Evolutionary conservation across 805 yeast genomes (phyloP).

Genomic region (Yarrowia sp.): DNA sequence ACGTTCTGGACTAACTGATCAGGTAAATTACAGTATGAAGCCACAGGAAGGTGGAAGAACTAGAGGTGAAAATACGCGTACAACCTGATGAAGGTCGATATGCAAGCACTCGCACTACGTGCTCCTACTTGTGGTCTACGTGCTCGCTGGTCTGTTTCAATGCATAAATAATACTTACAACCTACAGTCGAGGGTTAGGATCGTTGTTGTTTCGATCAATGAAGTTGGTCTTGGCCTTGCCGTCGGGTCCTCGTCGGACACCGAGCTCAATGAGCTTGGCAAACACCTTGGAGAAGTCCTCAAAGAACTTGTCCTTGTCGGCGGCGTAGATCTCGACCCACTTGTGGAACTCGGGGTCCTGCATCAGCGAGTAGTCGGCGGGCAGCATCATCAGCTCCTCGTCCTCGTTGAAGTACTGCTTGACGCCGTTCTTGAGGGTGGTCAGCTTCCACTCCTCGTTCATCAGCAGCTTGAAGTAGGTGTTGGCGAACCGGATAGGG

Average conservation of each 20-base stretch:
- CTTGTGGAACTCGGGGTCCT: constrained; percentile 63
- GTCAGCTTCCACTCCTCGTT: constrained; percentile 62
- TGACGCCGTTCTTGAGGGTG: constrained; percentile 52
- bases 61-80: too few species aligned
- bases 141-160: background rate
- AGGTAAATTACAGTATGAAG: too few species aligned
- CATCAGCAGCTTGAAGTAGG: constrained; percentile 65
- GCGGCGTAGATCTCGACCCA: constrained; percentile 74
- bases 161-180: constrained; percentile 38
- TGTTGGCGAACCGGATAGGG: constrained; percentile 76
- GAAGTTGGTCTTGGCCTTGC: constrained; percentile 48
- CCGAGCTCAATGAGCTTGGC: constrained; percentile 79
- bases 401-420: constrained; percentile 57
- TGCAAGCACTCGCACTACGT: too few species aligned
- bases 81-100: too few species aligned
- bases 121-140: too few species aligned
- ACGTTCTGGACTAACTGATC: too few species aligned
- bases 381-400: constrained; percentile 84
- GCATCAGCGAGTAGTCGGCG: constrained; percentile 73
- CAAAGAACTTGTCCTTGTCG: constrained; percentile 66
- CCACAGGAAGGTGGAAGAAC: too few species aligned
- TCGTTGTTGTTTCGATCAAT: constrained; percentile 42
- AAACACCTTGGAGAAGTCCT: constrained; percentile 71
- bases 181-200: constrained; percentile 32
- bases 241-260: constrained; percentile 59